These are phyloP conservation scores for Lecanicillium sp. DNA, from an alignment of 2,329 filamentous ascomycete genomes.

Conservation along the genomic window DNA sequence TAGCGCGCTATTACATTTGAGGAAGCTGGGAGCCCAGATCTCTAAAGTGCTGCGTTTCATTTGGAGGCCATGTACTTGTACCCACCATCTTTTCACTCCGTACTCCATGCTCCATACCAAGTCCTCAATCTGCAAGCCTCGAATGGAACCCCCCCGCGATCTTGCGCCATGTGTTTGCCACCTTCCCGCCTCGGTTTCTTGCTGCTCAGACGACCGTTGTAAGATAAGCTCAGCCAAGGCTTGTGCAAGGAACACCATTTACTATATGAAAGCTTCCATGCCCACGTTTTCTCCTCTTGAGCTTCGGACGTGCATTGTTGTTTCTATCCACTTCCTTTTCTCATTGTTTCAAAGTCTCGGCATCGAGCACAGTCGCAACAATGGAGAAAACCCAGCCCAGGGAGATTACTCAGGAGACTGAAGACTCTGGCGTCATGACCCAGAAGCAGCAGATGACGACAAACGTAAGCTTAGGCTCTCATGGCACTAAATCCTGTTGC, in stretches of 20 bases:
- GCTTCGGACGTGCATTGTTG: not conserved
- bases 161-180: slow-evolving; percentile 2
- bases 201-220: not conserved
- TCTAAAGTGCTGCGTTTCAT: not conserved
- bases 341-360: not conserved
- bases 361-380: not conserved
- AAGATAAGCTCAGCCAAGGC: not conserved
- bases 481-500: not conserved
- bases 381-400: slow-evolving; percentile 3
- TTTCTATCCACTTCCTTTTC: not conserved
- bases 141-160: slow-evolving; percentile 5
- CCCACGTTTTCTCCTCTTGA: not conserved
- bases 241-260: not conserved
- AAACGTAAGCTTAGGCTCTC: too few species aligned
- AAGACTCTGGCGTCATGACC: slow-evolving; percentile 2
- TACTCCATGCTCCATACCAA: not conserved
- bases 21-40: slow-evolving; percentile 6
- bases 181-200: not conserved
- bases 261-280: slow-evolving; percentile 2
- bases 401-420: slow-evolving; percentile 1
- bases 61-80: not conserved
- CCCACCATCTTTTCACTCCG: not conserved
- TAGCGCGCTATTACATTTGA: slow-evolving; percentile 6
- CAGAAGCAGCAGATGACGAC: too few species aligned
- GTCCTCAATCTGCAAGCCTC: not conserved